These are phyloP conservation scores for Monosporascus sp. DNA, from an alignment of 2,329 filamentous ascomycete genomes.

Conservation along the genomic window DNA sequence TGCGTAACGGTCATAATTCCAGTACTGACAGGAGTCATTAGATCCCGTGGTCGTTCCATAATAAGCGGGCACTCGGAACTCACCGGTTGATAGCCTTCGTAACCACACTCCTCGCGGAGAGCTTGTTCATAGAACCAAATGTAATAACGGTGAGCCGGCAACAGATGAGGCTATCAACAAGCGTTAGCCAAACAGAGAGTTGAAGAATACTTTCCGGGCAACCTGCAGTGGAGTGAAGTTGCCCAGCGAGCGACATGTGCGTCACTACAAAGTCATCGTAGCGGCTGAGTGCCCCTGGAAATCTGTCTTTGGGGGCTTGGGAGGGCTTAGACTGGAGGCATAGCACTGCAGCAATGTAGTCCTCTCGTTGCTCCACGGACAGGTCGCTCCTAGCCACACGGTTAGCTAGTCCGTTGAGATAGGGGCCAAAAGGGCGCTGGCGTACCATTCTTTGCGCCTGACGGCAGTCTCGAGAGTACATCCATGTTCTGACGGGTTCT, in stretches of 20 bases:
- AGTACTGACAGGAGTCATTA: slow-evolving; percentile 31
- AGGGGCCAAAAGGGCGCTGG: too few relatives aligned
- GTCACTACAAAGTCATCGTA: slow-evolving; percentile 27
- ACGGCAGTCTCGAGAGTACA: background rate
- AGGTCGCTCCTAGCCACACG: slow-evolving; percentile 22
- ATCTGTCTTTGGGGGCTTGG: slow-evolving; percentile 15
- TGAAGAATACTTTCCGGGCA: too few relatives aligned
- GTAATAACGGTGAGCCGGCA: slow-evolving; percentile 26
- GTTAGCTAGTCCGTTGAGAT: slow-evolving; percentile 2
- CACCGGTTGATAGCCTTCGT: slow-evolving; percentile 28
- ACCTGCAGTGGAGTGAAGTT: slow-evolving; percentile 17
- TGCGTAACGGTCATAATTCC: slow-evolving; percentile 47
- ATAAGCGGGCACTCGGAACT: background rate
- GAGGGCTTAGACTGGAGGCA: slow-evolving; percentile 25
- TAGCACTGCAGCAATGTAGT: slow-evolving; percentile 23
- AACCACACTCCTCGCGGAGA: slow-evolving; percentile 28
- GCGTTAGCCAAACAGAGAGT: too few relatives aligned
- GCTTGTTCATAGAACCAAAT: slow-evolving; percentile 26
- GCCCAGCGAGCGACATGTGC: slow-evolving; percentile 24
- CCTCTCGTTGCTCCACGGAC: slow-evolving; percentile 19
- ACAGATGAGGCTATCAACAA: slow-evolving; percentile 12
- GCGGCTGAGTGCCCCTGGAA: slow-evolving; percentile 24
- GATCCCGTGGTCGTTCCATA: background rate
- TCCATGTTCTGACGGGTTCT: background rate
- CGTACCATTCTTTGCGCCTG: background rate